Percentiles rank a stretch among this genome's conserved stretches.
These are phyloP conservation scores for Carallia brachiata DNA, from an alignment of 345 rosid genomes.

Conservation along the genomic window DNA sequence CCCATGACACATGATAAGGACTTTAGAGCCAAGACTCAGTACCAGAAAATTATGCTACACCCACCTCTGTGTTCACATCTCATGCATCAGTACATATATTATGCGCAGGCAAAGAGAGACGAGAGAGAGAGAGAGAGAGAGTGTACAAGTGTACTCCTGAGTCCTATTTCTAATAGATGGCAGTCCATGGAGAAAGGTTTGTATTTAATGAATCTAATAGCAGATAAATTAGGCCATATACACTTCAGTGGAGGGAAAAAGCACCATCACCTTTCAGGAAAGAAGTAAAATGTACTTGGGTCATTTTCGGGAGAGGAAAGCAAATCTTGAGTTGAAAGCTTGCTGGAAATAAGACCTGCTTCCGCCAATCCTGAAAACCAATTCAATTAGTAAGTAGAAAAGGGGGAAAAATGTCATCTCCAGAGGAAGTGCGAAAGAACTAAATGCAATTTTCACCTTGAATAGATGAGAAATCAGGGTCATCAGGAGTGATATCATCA, in stretches of 20 bases:
- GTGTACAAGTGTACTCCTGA: too few species aligned
- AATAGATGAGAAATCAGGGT: conserved; percentile 88
- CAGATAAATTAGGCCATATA: neutral
- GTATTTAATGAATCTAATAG: neutral
- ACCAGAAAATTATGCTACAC: too few species aligned
- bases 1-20: neutral
- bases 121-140: too few species aligned
- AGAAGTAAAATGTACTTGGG: conserved; percentile 48
- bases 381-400: conserved; percentile 17
- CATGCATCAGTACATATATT: neutral
- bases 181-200: neutral
- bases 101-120: too few species aligned
- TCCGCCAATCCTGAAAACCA: conserved; percentile 85
- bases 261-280: conserved; percentile 66
- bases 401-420: neutral
- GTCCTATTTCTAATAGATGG: neutral
- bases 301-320: conserved; percentile 37
- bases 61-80: neutral
- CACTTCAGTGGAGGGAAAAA: conserved; percentile 7
- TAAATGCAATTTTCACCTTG: conserved; percentile 60
- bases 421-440: neutral
- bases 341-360: conserved; percentile 94
- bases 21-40: neutral
- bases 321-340: conserved; percentile 69
- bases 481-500: conserved; percentile 78